phyloP scores from a whole-genome alignment of 192 early-diverging fungal species.

The Coemansia sp. region DNA sequence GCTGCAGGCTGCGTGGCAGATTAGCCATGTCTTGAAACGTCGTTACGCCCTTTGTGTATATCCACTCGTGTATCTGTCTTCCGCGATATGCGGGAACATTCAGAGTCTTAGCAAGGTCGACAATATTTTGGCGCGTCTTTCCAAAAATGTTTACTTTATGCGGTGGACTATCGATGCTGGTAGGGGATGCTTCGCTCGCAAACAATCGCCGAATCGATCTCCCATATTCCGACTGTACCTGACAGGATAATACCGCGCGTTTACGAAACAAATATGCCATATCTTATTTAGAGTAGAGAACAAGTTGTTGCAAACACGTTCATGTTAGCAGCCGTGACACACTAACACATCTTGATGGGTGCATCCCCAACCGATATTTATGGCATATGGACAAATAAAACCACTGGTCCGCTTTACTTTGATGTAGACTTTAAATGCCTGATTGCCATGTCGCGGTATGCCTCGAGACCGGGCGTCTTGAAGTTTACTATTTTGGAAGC shows the following conservation, averaged over 20 bases:
- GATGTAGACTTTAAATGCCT: slow-evolving; percentile 23
- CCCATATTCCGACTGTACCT: background rate
- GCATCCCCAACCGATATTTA: no score
- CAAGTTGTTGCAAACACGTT: no score
- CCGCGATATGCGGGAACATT: slow-evolving; percentile 21
- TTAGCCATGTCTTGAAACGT: slow-evolving; percentile 67
- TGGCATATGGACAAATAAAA: background rate
- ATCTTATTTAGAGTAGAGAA: no score
- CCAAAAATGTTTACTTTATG: slow-evolving; percentile 24
- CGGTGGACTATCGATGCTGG: background rate
- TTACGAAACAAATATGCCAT: no score
- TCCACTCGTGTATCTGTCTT: slow-evolving; percentile 42
- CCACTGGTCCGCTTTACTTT: background rate
- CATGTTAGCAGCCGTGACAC: no score
- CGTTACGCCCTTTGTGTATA: slow-evolving; percentile 54
- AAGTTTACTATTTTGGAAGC: slow-evolving; percentile 46
- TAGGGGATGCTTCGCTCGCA: background rate
- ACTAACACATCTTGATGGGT: no score
- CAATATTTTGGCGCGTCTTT: slow-evolving; percentile 21
- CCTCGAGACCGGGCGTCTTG: slow-evolving; percentile 47
- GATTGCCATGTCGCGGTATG: slow-evolving; percentile 46
- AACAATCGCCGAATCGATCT: background rate
- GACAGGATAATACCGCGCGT: no score
- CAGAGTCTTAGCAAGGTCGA: slow-evolving; percentile 6
- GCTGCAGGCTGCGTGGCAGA: slow-evolving; percentile 54